phyloP scores from a whole-genome alignment of 768 basidiomycete species.

The Naematelia encephala region DNA sequence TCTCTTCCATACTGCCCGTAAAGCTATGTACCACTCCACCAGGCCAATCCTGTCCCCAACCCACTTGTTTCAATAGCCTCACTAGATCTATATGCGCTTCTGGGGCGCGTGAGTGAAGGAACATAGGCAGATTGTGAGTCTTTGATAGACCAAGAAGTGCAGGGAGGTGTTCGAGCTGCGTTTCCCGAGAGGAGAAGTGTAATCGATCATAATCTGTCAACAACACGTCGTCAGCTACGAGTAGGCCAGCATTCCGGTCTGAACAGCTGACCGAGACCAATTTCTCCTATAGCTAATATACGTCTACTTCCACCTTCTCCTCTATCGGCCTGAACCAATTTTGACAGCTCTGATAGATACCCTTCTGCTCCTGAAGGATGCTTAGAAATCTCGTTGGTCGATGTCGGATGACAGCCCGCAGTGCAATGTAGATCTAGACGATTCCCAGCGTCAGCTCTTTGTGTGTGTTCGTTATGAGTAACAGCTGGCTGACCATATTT shows the following conservation, averaged over 20 bases:
- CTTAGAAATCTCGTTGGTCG: slow-evolving; percentile 64
- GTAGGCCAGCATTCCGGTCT: too few relatives aligned
- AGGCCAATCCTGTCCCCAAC: slow-evolving; percentile 62
- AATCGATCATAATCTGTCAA: slow-evolving; percentile 70
- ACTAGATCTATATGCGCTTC: slow-evolving; percentile 72
- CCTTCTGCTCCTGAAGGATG: slow-evolving; percentile 59
- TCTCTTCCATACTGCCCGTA: slow-evolving; percentile 66
- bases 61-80: slow-evolving; percentile 62
- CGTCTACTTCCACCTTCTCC: slow-evolving; percentile 53
- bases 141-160: slow-evolving; percentile 66
- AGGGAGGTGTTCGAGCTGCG: slow-evolving; percentile 66
- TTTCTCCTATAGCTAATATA: slow-evolving; percentile 72
- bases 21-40: slow-evolving; percentile 83
- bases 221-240: background rate
- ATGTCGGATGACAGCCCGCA: slow-evolving; percentile 76
- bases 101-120: slow-evolving; percentile 66
- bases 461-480: background rate
- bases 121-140: slow-evolving; percentile 69
- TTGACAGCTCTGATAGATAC: slow-evolving; percentile 63
- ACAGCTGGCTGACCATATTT: slow-evolving; percentile 54
- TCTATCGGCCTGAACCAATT: slow-evolving; percentile 55
- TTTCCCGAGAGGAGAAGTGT: slow-evolving; percentile 61
- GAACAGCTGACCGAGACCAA: slow-evolving; percentile 71
- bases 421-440: slow-evolving; percentile 65
- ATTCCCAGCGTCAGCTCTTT: background rate